Evolutionary conservation across 2,329 filamentous ascomycete genomes (phyloP), one percentile per base, ranked within the genome.

Genomic region (Dactylellina haptotyla): DNA sequence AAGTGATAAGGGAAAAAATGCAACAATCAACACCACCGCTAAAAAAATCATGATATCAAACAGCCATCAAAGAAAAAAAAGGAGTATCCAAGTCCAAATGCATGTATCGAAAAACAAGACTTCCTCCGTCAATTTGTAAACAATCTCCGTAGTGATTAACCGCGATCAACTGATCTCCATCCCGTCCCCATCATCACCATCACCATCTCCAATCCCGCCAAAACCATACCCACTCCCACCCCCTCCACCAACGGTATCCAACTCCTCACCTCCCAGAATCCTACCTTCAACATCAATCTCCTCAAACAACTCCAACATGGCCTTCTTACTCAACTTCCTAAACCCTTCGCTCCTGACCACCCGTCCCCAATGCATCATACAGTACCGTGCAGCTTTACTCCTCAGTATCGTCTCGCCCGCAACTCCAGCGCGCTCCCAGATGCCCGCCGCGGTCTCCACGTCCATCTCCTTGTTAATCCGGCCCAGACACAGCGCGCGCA

Each of bases 361-460:
- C 50, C 95, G 89, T 59, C 95, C 95, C 93, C 95, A 99, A 80
- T 98, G 92, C 39, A 90, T 90, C 81, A 99, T 87, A 79, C 93
- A 97, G 81, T 96, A 98, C 50, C 85, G 85, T 0, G 93, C 93
- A 0, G 95, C 92, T 59, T 94, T 89, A 77, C 91, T 91, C 80
- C 93, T 91, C 39, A 99, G 85, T 93, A 93, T 97, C 59, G 96
- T 92, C 81, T 99, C 95, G 77, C 89, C 91, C 14, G 95, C 94
- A 12, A 94, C 88, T 5, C 90, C 90, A 1, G 95, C 93, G 76
- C 93, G 92, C 81, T 98, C 93, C 93, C 96, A 99, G 65, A 97
- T 93, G 77, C 96, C 90, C 76, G 95, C 97, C 1, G 94, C 94
- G 79, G 97, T 93, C 72, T 96, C 92, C 39, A 98, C 90, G 79